Evolutionary conservation across 192 early-diverging fungal species (phyloP).

Genomic region (Coemansia sp.): DNA sequence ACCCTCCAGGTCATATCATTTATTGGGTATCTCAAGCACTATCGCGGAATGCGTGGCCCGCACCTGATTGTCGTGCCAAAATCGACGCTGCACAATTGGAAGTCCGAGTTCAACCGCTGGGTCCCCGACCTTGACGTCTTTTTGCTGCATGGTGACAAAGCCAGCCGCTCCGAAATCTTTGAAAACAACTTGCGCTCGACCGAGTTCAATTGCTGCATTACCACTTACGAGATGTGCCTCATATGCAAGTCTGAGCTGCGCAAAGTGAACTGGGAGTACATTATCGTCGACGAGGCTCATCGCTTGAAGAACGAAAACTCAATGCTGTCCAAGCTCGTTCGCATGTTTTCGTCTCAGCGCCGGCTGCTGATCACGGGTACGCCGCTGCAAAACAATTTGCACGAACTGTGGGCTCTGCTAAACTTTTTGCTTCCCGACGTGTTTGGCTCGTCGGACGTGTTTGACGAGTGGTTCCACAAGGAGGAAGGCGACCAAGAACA

Average conservation of each 20-base stretch:
- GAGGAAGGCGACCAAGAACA: conserved; percentile 55
- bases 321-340: conserved; percentile 89
- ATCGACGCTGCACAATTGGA: conserved; percentile 96
- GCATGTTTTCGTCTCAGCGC: conserved; percentile 81
- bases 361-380: conserved; percentile 93
- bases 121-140: conserved; percentile 83
- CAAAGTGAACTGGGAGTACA: conserved; percentile 74
- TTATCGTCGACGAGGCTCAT: conserved; percentile 81
- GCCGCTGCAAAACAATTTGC: conserved; percentile 95
- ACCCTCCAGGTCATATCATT: conserved; percentile 96
- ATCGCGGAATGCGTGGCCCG: conserved; percentile 70
- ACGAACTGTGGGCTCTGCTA: conserved; percentile 97
- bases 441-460: conserved; percentile 89
- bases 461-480: conserved; percentile 88
- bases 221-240: conserved; percentile 95
- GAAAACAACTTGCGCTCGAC: conserved; percentile 54
- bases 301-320: conserved; percentile 93
- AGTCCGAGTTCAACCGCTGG: conserved; percentile 88
- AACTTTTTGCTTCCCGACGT: conserved; percentile 98
- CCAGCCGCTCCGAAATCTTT: conserved; percentile 65
- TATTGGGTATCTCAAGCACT: conserved; percentile 90
- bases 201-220: conserved; percentile 90
- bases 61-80: conserved; percentile 97
- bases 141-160: conserved; percentile 88
- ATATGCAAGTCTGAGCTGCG: conserved; percentile 81